Evolutionary conservation across 2,329 filamentous ascomycete species (phyloP).

Genomic region (Colletotrichum zoysiae): DNA sequence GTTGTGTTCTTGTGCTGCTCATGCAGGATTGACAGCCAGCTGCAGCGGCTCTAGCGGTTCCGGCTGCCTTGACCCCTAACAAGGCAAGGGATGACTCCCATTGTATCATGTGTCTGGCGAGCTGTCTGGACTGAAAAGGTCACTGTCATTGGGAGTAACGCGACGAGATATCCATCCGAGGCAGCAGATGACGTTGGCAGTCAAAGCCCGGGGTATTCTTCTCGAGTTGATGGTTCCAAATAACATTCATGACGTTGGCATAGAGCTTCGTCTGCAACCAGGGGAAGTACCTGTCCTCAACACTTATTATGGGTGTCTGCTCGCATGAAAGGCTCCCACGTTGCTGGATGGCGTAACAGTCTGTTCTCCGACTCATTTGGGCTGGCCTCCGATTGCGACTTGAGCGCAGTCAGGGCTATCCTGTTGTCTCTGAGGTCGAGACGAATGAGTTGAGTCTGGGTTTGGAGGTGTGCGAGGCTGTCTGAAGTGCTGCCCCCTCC

Average conservation of each 20-base stretch:
- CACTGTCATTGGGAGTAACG: neutral
- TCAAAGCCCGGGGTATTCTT: neutral
- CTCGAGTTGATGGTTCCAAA: neutral
- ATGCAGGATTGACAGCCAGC: conserved; percentile 37
- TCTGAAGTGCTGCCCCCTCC: neutral
- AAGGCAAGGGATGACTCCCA: conserved; percentile 26
- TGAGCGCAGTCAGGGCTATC: conserved; percentile 18
- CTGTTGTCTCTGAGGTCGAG: conserved; percentile 18
- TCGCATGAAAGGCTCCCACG: neutral
- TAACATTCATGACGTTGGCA: conserved; percentile 2
- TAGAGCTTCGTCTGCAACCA: conserved; percentile 18
- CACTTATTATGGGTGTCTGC: conserved; percentile 7
- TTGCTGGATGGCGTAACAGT: neutral
- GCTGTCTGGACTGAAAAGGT: conserved; percentile 12
- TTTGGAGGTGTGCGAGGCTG: conserved; percentile 4
- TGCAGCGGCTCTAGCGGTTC: conserved; percentile 28
- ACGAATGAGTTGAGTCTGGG: conserved; percentile 12
- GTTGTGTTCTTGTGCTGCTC: conserved; percentile 7
- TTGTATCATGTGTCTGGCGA: conserved; percentile 19
- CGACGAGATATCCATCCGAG: neutral
- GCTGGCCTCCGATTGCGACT: neutral
- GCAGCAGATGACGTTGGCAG: neutral
- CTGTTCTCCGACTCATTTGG: neutral
- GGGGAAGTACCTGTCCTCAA: conserved; percentile 14
- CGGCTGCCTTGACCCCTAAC: conserved; percentile 4